Evolutionary conservation across 164 flowering plant species (phyloP), one percentile per base, ranked within the genome.

Genomic region (Macadamia tetraphylla): DNA sequence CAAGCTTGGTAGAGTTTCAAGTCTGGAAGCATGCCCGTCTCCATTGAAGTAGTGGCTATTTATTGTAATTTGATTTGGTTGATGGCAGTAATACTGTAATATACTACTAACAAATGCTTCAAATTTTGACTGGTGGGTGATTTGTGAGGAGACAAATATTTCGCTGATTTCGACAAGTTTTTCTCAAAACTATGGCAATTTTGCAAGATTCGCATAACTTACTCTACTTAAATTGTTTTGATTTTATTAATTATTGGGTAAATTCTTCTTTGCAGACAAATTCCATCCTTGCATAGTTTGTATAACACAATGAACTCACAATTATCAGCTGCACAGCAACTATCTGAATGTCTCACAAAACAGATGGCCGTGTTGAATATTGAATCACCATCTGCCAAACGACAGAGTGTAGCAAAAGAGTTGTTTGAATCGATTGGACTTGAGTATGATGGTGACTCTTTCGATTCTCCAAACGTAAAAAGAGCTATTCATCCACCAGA

Each of bases 341-440:
- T 90, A 63, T 90, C 97, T 67, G 94, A 86, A 53, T 83, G 86
- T 74, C 96, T 94, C n/a, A 82, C 97, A 6, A 85, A 83, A 69
- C 99, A 92, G 73, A 88, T 94, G 96, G 70, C 86, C 68, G 65
- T 73, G 57, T 77, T 94, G 71, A 88, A 81, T 48, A 77, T 90
- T 42, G 87, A 83, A 44, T 81, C 91, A 42, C 85, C 88, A 29
- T 58, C 80, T 66, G 75, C 62, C 49, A 87, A 82, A 72, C 70
- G 66, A 67, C 73, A 75, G 60, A 78, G 62, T 75, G 83, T 83
- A 2, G 85, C 82, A 70, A 86, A 83, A 72, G 95, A 94, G 70
- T 70, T 94, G 74, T 88, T 94, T 79, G 94, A 90, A 62, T 80
- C 87, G 32, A 89, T 94, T 74, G 99, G 99, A 43, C 81, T 94